Evolutionary conservation across 2,329 filamentous ascomycete genomes (phyloP).

Genomic region (Aureobasidium sp.): DNA sequence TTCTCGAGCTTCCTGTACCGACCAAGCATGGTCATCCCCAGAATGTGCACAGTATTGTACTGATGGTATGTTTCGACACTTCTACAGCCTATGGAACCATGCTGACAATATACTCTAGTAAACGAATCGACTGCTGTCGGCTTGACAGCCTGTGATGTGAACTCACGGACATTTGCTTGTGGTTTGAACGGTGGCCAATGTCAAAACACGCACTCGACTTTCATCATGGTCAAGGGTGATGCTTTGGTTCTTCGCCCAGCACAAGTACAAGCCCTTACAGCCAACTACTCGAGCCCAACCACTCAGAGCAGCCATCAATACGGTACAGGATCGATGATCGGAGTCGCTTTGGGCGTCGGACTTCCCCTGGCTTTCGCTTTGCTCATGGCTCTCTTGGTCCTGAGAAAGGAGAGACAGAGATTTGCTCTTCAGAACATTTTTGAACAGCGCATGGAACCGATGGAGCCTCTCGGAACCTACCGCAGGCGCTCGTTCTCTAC

Average conservation of each 20-base stretch:
- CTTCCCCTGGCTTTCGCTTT: conserved; percentile 22
- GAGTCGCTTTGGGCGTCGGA: conserved; percentile 21
- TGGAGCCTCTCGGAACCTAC: background rate
- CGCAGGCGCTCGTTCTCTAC: background rate
- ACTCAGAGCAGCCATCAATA: conserved; percentile 12
- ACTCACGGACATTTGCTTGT: conserved; percentile 23
- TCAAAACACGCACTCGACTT: conserved; percentile 18
- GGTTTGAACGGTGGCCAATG: conserved; percentile 21
- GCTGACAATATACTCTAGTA: background rate
- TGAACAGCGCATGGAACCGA: conserved; percentile 9
- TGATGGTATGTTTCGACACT: conserved; percentile 12
- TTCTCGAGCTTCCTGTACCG: conserved; percentile 24
- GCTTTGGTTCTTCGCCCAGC: conserved; percentile 21
- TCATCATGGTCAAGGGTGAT: conserved; percentile 19
- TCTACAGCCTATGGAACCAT: too few relatives aligned
- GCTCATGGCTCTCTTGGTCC: conserved; percentile 17
- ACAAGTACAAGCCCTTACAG: conserved; percentile 21
- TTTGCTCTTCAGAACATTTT: conserved; percentile 23
- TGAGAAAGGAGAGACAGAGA: conserved; percentile 16
- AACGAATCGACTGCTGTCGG: conserved; percentile 4
- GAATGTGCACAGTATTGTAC: conserved; percentile 24
- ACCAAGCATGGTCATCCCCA: conserved; percentile 22
- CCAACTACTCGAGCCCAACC: conserved; percentile 13
- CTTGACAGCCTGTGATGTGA: conserved; percentile 11
- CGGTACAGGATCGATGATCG: conserved; percentile 21